Percentiles rank a stretch among this genome's conserved stretches.
These are phyloP conservation scores for Rhexocercosporidium sp. DNA, from an alignment of 2,329 filamentous ascomycete species.

Conservation along the genomic window DNA sequence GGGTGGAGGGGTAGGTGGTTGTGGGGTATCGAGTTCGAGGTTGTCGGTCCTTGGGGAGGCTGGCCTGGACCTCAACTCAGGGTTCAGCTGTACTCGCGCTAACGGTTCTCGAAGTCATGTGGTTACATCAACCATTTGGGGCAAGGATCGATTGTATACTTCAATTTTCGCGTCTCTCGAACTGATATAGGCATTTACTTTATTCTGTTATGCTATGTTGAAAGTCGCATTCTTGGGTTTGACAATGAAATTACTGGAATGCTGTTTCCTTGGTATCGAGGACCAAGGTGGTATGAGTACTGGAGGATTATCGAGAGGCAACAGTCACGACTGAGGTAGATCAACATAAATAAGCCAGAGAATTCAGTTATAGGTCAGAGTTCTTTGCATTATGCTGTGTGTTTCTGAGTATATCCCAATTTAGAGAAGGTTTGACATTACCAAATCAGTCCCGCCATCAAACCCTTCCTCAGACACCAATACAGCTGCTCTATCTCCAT, in stretches of 20 bases:
- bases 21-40: conserved; percentile 17
- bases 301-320: no score
- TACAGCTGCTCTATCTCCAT: no score
- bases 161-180: background rate
- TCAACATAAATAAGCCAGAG: no score
- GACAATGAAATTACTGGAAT: background rate
- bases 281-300: background rate
- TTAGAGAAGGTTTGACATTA: no score
- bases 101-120: background rate
- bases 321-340: no score
- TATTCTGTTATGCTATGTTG: background rate
- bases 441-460: no score
- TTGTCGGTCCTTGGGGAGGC: background rate
- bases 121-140: background rate
- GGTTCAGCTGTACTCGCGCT: background rate
- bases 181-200: background rate
- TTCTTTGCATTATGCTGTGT: no score
- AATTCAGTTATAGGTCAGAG: no score
- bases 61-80: conserved; percentile 2
- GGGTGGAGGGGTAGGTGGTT: conserved; percentile 22
- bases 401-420: no score
- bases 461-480: no score
- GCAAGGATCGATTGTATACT: background rate
- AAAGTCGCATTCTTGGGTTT: background rate
- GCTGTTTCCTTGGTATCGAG: background rate